phyloP scores from a whole-genome alignment of 768 basidiomycete genomes.

The Tylopilus felleus region DNA sequence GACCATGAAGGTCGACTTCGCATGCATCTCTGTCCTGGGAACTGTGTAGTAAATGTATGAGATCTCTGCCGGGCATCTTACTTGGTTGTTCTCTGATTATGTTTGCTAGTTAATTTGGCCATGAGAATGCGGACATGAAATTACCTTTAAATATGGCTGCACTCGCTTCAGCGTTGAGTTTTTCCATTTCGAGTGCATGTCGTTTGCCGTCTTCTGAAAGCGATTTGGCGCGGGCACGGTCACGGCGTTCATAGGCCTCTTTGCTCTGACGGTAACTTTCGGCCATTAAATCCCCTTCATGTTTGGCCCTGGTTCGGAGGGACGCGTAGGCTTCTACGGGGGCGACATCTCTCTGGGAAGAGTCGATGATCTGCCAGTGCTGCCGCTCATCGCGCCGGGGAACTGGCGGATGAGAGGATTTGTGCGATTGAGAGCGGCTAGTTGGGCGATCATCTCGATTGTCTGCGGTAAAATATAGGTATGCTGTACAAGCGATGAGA shows the following conservation, averaged over 20 bases:
- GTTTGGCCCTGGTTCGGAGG: conserved; percentile 70
- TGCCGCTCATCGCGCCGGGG: conserved; percentile 11
- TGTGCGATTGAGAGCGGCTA: not conserved
- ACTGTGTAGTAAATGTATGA: not conserved
- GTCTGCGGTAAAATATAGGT: conserved; percentile 3
- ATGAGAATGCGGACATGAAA: conserved; percentile 7
- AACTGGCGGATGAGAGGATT: not conserved
- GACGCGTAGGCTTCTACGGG: conserved; percentile 43
- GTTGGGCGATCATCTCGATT: conserved; percentile 2
- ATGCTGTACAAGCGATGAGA: conserved; percentile 8
- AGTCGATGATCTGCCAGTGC: not conserved
- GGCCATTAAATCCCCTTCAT: conserved; percentile 75
- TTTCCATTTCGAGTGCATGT: conserved; percentile 73
- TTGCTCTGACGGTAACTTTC: conserved; percentile 62
- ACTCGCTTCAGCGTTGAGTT: conserved; percentile 73
- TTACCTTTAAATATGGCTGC: conserved; percentile 76
- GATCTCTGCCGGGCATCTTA: conserved; percentile 16
- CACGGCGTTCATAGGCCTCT: conserved; percentile 65
- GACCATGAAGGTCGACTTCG: conserved; percentile 86
- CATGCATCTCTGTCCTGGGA: conserved; percentile 57
- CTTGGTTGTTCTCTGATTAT: conserved; percentile 69
- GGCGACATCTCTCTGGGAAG: not conserved
- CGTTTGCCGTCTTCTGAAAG: conserved; percentile 76
- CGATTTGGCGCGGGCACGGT: conserved; percentile 76
- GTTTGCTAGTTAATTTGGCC: not conserved